phyloP scores from a whole-genome alignment of 1,284 basidiomycete genomes.

The Naganishia sp. region DNA sequence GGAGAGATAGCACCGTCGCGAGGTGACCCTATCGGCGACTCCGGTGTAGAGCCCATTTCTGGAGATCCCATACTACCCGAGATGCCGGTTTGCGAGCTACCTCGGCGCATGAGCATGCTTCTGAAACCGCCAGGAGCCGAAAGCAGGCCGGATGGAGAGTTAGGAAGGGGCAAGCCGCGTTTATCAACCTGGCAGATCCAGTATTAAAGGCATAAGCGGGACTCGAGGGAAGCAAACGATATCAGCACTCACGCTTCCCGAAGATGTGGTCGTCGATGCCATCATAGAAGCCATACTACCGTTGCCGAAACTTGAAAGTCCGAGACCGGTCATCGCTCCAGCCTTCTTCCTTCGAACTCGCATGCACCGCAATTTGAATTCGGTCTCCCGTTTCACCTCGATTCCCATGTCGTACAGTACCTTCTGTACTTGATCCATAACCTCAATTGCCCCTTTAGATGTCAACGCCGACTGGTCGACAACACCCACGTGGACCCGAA shows the following conservation, averaged over 20 bases:
- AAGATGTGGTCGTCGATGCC: constrained; percentile 73
- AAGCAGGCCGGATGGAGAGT: constrained; percentile 59
- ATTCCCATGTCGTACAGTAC: constrained; percentile 88
- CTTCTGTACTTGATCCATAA: constrained; percentile 78
- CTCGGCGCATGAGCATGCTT: constrained; percentile 79
- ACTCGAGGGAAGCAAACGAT: too few relatives aligned
- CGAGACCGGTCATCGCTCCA: constrained; percentile 49
- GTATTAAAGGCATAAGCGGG: constrained; percentile 25
- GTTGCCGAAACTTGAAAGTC: constrained; percentile 50
- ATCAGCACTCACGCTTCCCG: constrained; percentile 68
- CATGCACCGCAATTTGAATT: constrained; percentile 83
- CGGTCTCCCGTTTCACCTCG: constrained; percentile 79
- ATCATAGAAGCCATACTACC: constrained; percentile 61
- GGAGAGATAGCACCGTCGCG: neutral
- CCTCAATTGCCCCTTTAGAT: constrained; percentile 76
- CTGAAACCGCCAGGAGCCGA: constrained; percentile 74
- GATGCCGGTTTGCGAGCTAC: constrained; percentile 66
- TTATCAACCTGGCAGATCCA: constrained; percentile 67
- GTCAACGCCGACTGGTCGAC: constrained; percentile 92
- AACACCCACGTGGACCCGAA: constrained; percentile 86
- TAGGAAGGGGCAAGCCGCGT: constrained; percentile 75
- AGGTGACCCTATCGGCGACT: constrained; percentile 28
- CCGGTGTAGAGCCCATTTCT: constrained; percentile 44
- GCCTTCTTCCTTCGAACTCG: constrained; percentile 70
- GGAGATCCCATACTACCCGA: constrained; percentile 48